Conservation (phyloP, 352 stramenopile genomes). For the Phytophthora palmivora region DNA sequence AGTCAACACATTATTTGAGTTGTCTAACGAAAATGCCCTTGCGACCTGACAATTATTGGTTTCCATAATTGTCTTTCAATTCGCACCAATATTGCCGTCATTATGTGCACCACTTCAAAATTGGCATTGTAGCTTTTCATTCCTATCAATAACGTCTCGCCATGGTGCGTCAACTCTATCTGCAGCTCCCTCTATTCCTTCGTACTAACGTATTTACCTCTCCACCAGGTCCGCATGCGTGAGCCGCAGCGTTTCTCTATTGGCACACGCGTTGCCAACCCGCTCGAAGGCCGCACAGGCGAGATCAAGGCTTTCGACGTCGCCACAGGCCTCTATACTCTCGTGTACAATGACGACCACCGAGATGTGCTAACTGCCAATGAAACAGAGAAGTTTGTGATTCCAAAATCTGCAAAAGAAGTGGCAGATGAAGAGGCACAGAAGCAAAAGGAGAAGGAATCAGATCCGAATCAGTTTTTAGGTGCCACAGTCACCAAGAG, state of each 20-base stretch:
- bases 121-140: no score
- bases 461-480: slow-evolving; percentile 55
- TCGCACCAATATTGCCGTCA: no score
- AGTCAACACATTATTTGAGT: no score
- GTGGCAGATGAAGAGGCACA: slow-evolving; percentile 7
- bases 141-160: background rate
- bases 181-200: no score
- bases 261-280: slow-evolving; percentile 64
- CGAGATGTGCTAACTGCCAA: slow-evolving; percentile 41
- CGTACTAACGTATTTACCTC: background rate
- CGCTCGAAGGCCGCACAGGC: slow-evolving; percentile 67
- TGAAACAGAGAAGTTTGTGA: slow-evolving; percentile 48
- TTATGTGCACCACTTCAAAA: no score
- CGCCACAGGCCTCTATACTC: slow-evolving; percentile 49
- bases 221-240: slow-evolving; percentile 44
- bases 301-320: slow-evolving; percentile 52
- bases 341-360: slow-evolving; percentile 64
- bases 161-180: slow-evolving; percentile 1
- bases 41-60: no score
- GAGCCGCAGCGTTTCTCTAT: slow-evolving; percentile 50
- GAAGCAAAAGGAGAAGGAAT: slow-evolving; percentile 4
- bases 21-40: no score
- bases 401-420: slow-evolving; percentile 26
- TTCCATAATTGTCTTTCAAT: no score
- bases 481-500: slow-evolving; percentile 47